Percentiles rank a stretch among this genome's conserved stretches.
phyloP scores from a whole-genome alignment of 2,329 filamentous ascomycete species.

The Aspergillus nomiae region DNA sequence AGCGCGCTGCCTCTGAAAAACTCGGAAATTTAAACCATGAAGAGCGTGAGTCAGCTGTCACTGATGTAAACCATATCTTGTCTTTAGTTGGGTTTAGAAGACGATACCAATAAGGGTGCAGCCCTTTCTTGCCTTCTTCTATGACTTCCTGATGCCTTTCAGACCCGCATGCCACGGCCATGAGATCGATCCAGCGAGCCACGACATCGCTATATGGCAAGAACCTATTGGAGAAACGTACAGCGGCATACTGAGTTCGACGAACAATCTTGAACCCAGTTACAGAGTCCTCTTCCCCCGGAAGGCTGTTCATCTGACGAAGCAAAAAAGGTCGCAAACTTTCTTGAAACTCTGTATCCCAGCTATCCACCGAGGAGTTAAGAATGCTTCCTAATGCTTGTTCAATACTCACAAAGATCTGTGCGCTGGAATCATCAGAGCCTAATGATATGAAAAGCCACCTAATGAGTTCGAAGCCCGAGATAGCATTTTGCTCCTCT shows the following conservation, averaged over 20 bases:
- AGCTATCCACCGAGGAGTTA: conserved; percentile 55
- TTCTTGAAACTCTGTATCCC: conserved; percentile 44
- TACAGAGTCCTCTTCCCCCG: conserved; percentile 40
- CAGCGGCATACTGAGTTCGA: conserved; percentile 77
- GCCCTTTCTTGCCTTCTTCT: conserved; percentile 85
- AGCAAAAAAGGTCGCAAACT: conserved; percentile 62
- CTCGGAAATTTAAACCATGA: conserved; percentile 42
- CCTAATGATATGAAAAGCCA: conserved; percentile 86
- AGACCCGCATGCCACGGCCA: conserved; percentile 67
- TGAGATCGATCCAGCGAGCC: conserved; percentile 84
- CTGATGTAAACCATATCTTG: conserved; percentile 41
- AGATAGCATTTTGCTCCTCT: conserved; percentile 36
- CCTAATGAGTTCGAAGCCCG: conserved; percentile 58
- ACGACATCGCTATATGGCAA: conserved; percentile 76
- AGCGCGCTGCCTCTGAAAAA: conserved; percentile 38
- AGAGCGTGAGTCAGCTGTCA: conserved; percentile 56
- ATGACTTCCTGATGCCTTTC: conserved; percentile 78
- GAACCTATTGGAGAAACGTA: conserved; percentile 88
- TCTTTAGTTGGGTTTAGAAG: conserved; percentile 59
- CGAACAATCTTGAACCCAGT: conserved; percentile 56
- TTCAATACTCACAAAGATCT: conserved; percentile 83
- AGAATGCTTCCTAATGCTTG: conserved; percentile 79
- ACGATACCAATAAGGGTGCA: conserved; percentile 75
- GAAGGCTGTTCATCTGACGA: conserved; percentile 63
- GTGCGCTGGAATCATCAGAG: conserved; percentile 72